Base-by-base conservation (phyloP, 2,329 filamentous ascomycete genomes). In the Sarocladium kiliense region DNA sequence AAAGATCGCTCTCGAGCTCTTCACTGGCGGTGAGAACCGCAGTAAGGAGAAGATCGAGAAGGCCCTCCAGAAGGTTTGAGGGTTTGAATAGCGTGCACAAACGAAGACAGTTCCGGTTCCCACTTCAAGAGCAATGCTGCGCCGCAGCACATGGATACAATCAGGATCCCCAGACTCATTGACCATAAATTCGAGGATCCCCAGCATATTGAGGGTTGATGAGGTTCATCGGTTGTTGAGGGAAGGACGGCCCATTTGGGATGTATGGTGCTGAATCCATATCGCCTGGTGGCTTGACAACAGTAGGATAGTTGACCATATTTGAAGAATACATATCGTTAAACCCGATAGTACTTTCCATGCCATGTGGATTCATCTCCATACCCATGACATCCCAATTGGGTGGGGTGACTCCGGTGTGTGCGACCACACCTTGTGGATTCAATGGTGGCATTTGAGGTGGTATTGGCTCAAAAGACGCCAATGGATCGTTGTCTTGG, bases 1-100 rank as follows among this genome's bases (percentile, higher is more conserved):
- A 18, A 63, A 63, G 14, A 66, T 70, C 55, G 73, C 73, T 10
- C 59, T 77, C 27, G 65, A 67, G 21, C 61, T 76, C n/a, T 77
- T 77, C 57, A 64, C 65, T 12, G 68, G 65, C 4, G 69, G 67
- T 1, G 70, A 74, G 58, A 61, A 68, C 55, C 65, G 68, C 36
- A 75, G 71, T 59, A 68, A 67, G 59, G 62, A 61, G 19, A 68
- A 69, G 56, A 66, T 75, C 32, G 71, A 75, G 55, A 63, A 54
- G 3, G 58, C 60, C 42, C 23, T 65, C 47, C 56, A 56, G 27
- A 49, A n/a, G 39, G 30, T 45, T 30, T 57, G 36, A 50, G 45
- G 21, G 16, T 4, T 18, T 2, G 36, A 36, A 41, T 10, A 3
- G 12, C 23, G n/a, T 9, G n/a, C 5, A 5, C 44, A n/a, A 30